Base-by-base conservation (phyloP, 148 eudicot species). In the Bassia scoparia region DNA sequence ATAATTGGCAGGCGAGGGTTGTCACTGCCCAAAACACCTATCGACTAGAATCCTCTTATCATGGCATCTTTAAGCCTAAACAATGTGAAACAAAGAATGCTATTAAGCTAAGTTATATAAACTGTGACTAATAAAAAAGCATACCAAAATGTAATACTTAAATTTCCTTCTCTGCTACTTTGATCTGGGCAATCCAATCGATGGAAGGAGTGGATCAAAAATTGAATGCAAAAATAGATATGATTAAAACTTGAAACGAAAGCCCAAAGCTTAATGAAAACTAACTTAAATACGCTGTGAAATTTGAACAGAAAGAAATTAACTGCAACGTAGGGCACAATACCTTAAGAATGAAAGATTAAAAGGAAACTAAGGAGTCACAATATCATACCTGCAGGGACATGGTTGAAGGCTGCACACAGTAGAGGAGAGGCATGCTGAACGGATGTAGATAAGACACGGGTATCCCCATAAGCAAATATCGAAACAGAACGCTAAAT, bases 1-100 rank as follows among this genome's bases (percentile, higher is more conserved):
- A 79, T 88, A 94, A 76, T 87, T 94, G 26, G 85, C 93, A 31
- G 98, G 98, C 31, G 98, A 71, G 97, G 86, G 78, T 89, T 94
- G 69, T 94, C 98, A 94, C 93, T 0, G 98, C 98, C 98, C 98
- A 94, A 64, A 94, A 91, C 66, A 78, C 98, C 91, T 94, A 71
- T 94, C 98, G 37, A 91, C 98, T 71, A 94, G 68, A 75, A 94
- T 94, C 85, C 91, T 94, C 86, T 91, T 94, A 80, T 94, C 98
- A 30, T 91, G 33, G 98, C 97, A 84, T 94, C 98, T 82, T 94
- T 94, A 61, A 82, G 74, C 98, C 98, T 93, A 83, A 52, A 15
- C 16, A 15, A 50, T 16, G 21, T 50, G 54, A 18, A 50, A 46
- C 13, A 46, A 4, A 10, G 16, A 14, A 46, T 4, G 16, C 2